Base-by-base conservation (phyloP, 2,329 filamentous ascomycete genomes). In the Pseudonectria foliicola region DNA sequence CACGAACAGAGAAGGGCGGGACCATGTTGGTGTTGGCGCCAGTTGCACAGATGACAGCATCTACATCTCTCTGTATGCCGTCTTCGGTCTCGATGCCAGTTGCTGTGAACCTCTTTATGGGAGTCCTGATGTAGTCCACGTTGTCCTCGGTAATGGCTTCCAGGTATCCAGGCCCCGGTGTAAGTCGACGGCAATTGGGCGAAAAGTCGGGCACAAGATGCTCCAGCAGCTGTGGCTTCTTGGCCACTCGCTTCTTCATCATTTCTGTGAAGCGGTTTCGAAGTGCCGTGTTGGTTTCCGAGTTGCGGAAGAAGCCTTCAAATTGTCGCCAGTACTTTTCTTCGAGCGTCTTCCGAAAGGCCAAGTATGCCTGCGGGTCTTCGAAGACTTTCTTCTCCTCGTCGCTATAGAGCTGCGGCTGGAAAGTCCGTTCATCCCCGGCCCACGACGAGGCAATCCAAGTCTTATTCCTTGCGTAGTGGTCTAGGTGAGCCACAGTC, bases 401-500 rank as follows among this genome's bases (percentile, higher is more conserved):
- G 2, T 70, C 46, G 0, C 64, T 56, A 45, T 74, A 76, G 1
- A 65, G 64, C 29, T 80, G 77, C 0, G 78, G 67, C 24, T 70
- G 71, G 1, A 74, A 61, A 21, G 69, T 71, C 23, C 75, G 69
- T 45, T 72, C 60, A 39, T 72, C 61, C 24, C 73, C 66, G 0
- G 72, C 73, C 56, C 77, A 81, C 0, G 75, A 74, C 2, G 73
- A 68, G 0, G 80, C 75, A 18, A 85, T 75, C 81, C 81, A 85
- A 0, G 80, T 84, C 23, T 65, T 71, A 45, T 72, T 79, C 8
- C 80, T 65, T 2, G 71, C 76, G 43, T 82, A 84, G 54, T 82
- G 76, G 42, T 83, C 76, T 1, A 84, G 60, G 2, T 64, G 70
- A 1, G 45, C 49, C 2, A 70, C 71, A 0, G 48, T 49, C 18